phyloP scores from a whole-genome alignment of 371 early-diverging fungal genomes.

The Rhizopus arrhizus region DNA sequence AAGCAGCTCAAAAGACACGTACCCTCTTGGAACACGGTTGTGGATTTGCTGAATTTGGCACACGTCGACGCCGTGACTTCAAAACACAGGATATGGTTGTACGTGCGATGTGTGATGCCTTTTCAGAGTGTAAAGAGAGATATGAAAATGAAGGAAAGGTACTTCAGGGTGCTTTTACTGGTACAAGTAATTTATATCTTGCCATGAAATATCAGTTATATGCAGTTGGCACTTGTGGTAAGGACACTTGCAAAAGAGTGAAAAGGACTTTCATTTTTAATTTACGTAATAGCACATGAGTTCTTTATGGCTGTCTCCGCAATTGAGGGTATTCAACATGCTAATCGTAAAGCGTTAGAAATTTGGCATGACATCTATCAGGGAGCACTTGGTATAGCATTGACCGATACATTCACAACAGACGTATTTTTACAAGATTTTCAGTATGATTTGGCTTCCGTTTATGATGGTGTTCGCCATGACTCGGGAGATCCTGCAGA shows the following conservation, averaged over 20 bases:
- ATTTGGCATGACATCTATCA: conserved; percentile 67
- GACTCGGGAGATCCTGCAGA: conserved; percentile 72
- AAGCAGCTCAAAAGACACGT: conserved; percentile 52
- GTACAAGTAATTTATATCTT: conserved; percentile 75
- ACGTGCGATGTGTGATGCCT: conserved; percentile 41
- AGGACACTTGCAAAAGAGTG: background rate
- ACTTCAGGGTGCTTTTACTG: conserved; percentile 55
- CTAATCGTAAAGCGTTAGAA: conserved; percentile 61
- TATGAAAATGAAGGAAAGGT: conserved; percentile 5
- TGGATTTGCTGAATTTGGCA: conserved; percentile 80
- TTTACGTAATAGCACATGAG: conserved; percentile 60
- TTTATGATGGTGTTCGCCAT: conserved; percentile 69
- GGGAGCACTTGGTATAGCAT: conserved; percentile 62
- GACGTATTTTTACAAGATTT: conserved; percentile 68
- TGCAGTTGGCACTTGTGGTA: conserved; percentile 75
- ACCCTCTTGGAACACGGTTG: conserved; percentile 58
- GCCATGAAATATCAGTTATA: conserved; percentile 64
- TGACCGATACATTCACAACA: conserved; percentile 80
- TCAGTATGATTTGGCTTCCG: conserved; percentile 51
- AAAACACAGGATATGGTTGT: conserved; percentile 70
- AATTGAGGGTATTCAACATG: conserved; percentile 60
- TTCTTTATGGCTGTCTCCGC: conserved; percentile 80
- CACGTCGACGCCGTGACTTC: conserved; percentile 71
- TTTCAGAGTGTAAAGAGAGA: conserved; percentile 19
- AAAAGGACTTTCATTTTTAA: too few species aligned